A percentile compares a stretch with the other conserved stretches of the same genome.
phyloP scores from a whole-genome alignment of 257 asterid species.

The Solanum peruvianum region DNA sequence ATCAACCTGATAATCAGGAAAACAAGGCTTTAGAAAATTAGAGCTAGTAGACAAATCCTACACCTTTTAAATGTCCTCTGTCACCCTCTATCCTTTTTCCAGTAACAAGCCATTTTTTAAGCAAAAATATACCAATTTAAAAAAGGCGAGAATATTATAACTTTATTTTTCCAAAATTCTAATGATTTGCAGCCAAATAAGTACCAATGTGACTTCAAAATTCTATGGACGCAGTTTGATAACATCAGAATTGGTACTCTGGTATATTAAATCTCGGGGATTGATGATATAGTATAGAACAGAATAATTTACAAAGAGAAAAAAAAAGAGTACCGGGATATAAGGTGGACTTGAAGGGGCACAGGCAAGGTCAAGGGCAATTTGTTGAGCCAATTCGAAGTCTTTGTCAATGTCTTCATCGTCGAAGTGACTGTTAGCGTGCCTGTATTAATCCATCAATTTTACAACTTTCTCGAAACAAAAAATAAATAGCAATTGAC shows the following conservation, averaged over 20 bases:
- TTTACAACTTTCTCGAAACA: not conserved
- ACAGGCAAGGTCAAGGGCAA: conserved; percentile 8
- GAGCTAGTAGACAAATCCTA: not conserved
- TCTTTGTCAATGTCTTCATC: conserved; percentile 22
- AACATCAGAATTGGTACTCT: not conserved
- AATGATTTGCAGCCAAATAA: not conserved
- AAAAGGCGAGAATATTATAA: not conserved
- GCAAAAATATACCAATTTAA: not conserved
- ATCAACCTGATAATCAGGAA: conserved; percentile 24
- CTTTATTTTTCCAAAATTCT: not conserved
- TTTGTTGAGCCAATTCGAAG: conserved; percentile 16
- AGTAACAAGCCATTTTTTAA: not conserved
- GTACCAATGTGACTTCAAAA: not conserved
- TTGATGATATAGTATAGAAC: not conserved
- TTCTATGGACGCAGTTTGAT: not conserved
- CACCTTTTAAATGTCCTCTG: not conserved
- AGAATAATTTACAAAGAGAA: not conserved
- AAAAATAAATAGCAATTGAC: not conserved
- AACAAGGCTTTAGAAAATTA: not conserved
- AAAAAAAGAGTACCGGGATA: not conserved
- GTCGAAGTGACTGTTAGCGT: conserved; percentile 25
- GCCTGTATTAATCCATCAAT: conserved; percentile 9
- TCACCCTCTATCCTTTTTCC: not conserved
- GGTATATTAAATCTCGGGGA: not conserved
- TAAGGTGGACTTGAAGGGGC: conserved; percentile 8